Base-by-base conservation (phyloP, 257 asterid genomes). In the Gynochthodes officinalis region DNA sequence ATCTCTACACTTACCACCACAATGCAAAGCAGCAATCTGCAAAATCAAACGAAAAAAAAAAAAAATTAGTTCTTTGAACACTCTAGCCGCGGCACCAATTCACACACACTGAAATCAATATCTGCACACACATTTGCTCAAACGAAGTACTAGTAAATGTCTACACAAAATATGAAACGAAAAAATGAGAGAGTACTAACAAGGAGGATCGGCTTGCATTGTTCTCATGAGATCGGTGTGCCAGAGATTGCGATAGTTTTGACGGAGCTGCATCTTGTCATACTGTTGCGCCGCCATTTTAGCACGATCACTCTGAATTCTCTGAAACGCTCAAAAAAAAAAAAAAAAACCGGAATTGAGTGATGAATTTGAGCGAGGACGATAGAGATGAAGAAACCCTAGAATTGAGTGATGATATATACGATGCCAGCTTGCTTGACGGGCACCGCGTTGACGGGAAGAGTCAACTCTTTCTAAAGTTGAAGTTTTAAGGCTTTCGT, bases 1-100 rank as follows among this genome's bases (percentile, higher is more conserved):
- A 53, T 46, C 53, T 32, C 8, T 32, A 40, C 8, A 78, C 98
- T 82, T 77, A 95, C 99, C 99, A 92, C 97, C 97, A 95, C 33
- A 95, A 70, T 53, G 98, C 67, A 75, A 92, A 75, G 83, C 98
- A 95, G 79, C 98, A 95, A 89, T 92, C 99, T 95, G 96, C 91
- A 82, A 39, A 48, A 59, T 33, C 62, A 60, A 27, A 70, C 50
- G 50, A 10, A 65, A 67, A 37, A 73, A 48, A 44, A 28, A 70
- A 59, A 33, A 1, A 70, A 77, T 52, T 43, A 82, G 76, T 25
- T 19, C 5, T 50, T 11, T 32, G 80, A 43, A 35, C 18, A 27
- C 42, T 37, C 6, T 37, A 37, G 7, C 42, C 3, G 3, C 6
- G 4, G 3, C 27, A 49, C 18, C 49, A 27, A 69, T 21, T 40